These are phyloP conservation scores for Chlorokybus atmophyticus DNA, from an alignment of 139 green algal species.

Conservation along the genomic window DNA sequence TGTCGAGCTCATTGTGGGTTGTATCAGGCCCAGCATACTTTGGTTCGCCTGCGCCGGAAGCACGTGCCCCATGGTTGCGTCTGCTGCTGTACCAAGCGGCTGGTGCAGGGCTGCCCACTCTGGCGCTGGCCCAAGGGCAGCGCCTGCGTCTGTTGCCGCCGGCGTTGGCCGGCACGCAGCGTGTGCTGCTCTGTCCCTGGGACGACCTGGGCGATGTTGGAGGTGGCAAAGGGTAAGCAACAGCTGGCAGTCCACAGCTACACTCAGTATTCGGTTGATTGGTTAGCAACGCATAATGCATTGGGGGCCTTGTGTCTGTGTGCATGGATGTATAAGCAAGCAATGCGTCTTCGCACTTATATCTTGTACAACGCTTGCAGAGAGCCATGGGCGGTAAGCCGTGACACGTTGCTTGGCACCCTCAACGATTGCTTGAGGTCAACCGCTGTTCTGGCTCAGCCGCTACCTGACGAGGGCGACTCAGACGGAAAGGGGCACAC, in stretches of 20 bases:
- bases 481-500: too few relatives aligned
- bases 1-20: too few relatives aligned
- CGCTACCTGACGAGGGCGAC: conserved; percentile 2
- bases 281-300: too few relatives aligned
- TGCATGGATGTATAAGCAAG: too few relatives aligned
- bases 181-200: conserved; percentile 21
- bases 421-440: conserved; percentile 17
- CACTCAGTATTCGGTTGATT: too few relatives aligned
- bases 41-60: conserved; percentile 14
- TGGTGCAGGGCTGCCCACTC: conserved; percentile 9
- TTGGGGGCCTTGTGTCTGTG: too few relatives aligned
- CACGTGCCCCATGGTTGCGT: conserved; percentile 19
- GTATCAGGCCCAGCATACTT: conserved; percentile 21
- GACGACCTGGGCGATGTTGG: conserved; percentile 16
- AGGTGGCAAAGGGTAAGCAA: conserved; percentile 14
- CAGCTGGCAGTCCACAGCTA: too few relatives aligned
- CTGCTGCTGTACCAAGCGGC: conserved; percentile 19
- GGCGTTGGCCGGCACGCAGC: conserved; percentile 1
- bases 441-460: conserved; percentile 22
- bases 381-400: conserved; percentile 12
- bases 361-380: too few relatives aligned
- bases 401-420: conserved; percentile 14
- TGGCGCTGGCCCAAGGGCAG: conserved; percentile 23
- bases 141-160: conserved; percentile 16
- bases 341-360: too few relatives aligned